These are phyloP conservation scores for Monilinia aucupariae DNA, from an alignment of 2,329 filamentous ascomycete species.

Conservation along the genomic window DNA sequence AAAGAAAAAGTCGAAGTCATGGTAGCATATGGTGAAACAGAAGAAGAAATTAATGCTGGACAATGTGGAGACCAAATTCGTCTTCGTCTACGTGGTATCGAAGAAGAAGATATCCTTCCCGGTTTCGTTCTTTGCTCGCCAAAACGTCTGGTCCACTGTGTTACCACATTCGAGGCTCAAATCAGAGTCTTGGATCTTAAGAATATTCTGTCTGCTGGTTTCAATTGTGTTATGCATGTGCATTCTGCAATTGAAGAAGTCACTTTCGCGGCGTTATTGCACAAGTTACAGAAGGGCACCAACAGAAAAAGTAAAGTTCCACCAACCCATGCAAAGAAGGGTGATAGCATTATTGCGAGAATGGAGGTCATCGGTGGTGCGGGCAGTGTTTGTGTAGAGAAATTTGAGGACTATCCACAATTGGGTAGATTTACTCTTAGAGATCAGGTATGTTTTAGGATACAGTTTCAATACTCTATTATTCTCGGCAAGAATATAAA, in stretches of 20 bases:
- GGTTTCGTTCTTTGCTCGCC: constrained; percentile 95
- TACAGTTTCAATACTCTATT: constrained; percentile 17
- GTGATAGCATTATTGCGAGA: constrained; percentile 82
- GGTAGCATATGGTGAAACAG: constrained; percentile 89
- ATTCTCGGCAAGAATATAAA: background rate
- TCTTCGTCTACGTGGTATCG: constrained; percentile 83
- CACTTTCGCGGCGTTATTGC: constrained; percentile 79
- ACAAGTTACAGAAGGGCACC: constrained; percentile 94
- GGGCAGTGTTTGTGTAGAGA: constrained; percentile 85
- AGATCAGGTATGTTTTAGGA: constrained; percentile 60
- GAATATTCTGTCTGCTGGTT: constrained; percentile 87
- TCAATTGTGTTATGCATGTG: constrained; percentile 96
- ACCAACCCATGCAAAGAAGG: constrained; percentile 81
- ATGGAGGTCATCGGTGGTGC: constrained; percentile 82
- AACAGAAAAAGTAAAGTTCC: constrained; percentile 87
- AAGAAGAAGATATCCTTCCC: constrained; percentile 94
- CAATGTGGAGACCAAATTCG: constrained; percentile 95
- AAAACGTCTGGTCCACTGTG: constrained; percentile 88
- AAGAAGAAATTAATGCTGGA: constrained; percentile 78
- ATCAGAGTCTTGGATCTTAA: constrained; percentile 93
- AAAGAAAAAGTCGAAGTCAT: constrained; percentile 73
- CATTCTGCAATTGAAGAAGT: constrained; percentile 98
- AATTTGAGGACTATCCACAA: constrained; percentile 93
- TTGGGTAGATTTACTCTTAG: constrained; percentile 84
- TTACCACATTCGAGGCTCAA: constrained; percentile 87